Base-by-base conservation (phyloP, 1,139 yeast species). In the Hemisphaericaspora xylanilytica region DNA sequence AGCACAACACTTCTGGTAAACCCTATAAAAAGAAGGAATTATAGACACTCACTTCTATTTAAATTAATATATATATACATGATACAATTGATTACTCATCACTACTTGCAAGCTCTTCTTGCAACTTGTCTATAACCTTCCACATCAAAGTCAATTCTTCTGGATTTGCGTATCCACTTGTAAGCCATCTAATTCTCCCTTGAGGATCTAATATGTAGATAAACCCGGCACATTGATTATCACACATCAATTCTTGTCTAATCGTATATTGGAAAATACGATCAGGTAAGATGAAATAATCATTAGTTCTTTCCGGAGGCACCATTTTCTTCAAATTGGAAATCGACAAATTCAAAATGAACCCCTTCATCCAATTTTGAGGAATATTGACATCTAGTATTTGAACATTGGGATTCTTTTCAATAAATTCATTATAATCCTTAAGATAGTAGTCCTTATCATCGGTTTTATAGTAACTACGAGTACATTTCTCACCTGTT, bases 181-280 rank as follows among this genome's bases (percentile, higher is more conserved):
- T 87, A 12, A 90, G 92, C 97, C 97, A 92, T 52, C 98, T 71
- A 36, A 92, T 81, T 51, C 75, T 81, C 38, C 86, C 84, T 12
- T 79, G 67, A 13, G 70, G 68, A 53, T 92, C 98, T 27, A 92
- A 72, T 13, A 92, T 67, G 51, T 88, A 85, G 8, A 88, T 68
- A 56, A 87, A 90, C 0, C 98, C 97, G 1, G 95, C 79, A 49
- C 85, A 85, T 33, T 78, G 75, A 57, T 92, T 92, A 44, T 81
- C 82, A 49, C 92, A 77, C 38, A 76, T 65, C 31, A 92, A 65
- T 16, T 75, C 63, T 40, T 81, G 80, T 49, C 85, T 78, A 13
- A 81, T 63, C 21, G 73, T 78, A 32, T 73, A 73, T 1, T 85
- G 73, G 27, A 87, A 73, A 14, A 80, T 73, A 32, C 73, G 77